Evolutionary conservation across 345 rosid genomes (phyloP).

Genomic region (Camelina neglecta): DNA sequence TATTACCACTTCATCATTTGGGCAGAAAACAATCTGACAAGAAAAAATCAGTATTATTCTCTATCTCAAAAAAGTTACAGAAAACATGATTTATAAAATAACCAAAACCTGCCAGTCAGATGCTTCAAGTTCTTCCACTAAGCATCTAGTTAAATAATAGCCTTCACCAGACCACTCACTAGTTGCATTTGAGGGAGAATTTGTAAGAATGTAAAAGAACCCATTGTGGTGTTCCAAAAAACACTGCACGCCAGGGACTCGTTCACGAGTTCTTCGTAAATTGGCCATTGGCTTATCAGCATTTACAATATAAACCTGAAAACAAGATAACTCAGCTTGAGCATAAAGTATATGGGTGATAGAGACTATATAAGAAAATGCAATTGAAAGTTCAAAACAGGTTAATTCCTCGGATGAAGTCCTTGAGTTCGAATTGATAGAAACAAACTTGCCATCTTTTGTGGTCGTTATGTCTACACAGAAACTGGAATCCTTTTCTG

Average conservation of each 20-base stretch:
- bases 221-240: constrained; percentile 85
- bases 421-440: constrained; percentile 95
- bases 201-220: constrained; percentile 72
- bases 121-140: constrained; percentile 52
- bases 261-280: constrained; percentile 59
- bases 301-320: constrained; percentile 78
- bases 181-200: constrained; percentile 58
- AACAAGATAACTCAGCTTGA: constrained; percentile 30
- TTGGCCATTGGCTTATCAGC: constrained; percentile 57
- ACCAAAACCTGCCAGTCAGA: constrained; percentile 66
- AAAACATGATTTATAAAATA: neutral
- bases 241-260: constrained; percentile 68
- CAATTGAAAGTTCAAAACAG: constrained; percentile 36
- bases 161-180: constrained; percentile 51
- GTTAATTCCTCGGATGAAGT: constrained; percentile 86
- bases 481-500: constrained; percentile 69
- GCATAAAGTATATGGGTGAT: neutral
- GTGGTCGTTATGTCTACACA: constrained; percentile 91
- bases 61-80: neutral
- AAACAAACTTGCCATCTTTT: constrained; percentile 94
- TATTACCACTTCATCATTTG: constrained; percentile 62
- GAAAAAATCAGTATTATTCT: constrained; percentile 10
- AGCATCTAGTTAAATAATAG: constrained; percentile 66
- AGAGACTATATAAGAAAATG: neutral
- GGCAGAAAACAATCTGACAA: constrained; percentile 63